Evolutionary conservation across 176 grass and related monocot genomes (phyloP).

Genomic region (Aegilops sharonensis): DNA sequence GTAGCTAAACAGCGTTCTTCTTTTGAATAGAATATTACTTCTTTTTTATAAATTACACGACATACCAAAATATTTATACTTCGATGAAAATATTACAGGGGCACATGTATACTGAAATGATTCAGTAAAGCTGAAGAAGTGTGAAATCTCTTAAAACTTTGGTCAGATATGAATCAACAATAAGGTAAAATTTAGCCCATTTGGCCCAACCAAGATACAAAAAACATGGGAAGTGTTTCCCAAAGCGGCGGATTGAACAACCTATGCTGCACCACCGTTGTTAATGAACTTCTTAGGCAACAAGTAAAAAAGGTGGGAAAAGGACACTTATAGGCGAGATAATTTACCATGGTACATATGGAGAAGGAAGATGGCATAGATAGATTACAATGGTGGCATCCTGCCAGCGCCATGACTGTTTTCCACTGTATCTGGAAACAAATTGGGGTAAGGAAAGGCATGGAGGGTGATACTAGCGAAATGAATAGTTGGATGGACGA

Average conservation of each 20-base stretch:
- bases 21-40: not conserved
- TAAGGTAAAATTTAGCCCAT: not conserved
- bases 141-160: not conserved
- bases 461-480: too few species aligned
- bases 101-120: not conserved
- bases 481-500: not conserved
- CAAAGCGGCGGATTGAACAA: too few species aligned
- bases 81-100: not conserved
- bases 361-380: not conserved
- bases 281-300: not conserved
- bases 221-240: too few species aligned
- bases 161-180: not conserved
- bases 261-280: not conserved
- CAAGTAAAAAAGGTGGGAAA: not conserved
- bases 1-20: not conserved
- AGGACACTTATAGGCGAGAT: not conserved
- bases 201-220: not conserved
- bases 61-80: not conserved
- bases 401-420: not conserved
- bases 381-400: not conserved
- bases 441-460: not conserved
- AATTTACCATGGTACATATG: not conserved
- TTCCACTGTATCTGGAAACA: not conserved
- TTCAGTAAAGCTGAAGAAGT: not conserved
- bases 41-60: not conserved